Conservation (phyloP, 768 basidiomycete species). For the Russula sp. region DNA sequence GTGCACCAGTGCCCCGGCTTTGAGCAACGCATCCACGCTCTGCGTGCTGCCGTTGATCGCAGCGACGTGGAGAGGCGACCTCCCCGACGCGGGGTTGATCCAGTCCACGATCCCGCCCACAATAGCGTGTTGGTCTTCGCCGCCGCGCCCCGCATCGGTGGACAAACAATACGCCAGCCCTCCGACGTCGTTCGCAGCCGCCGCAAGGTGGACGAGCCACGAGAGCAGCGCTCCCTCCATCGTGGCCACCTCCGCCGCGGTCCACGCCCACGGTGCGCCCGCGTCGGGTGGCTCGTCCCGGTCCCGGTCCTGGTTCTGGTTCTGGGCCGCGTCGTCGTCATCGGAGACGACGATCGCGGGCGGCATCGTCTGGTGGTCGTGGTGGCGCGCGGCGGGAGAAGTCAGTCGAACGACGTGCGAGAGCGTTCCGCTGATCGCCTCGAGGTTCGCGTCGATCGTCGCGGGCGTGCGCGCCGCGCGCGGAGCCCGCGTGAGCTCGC, state of each 20-base stretch:
- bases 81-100: constrained; percentile 61
- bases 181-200: constrained; percentile 60
- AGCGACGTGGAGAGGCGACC: constrained; percentile 75
- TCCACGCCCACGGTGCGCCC: constrained; percentile 70
- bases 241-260: constrained; percentile 64
- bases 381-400: constrained; percentile 33
- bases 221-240: constrained; percentile 70
- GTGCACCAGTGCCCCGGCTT: constrained; percentile 77
- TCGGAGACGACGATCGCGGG: constrained; percentile 36
- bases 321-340: constrained; percentile 16
- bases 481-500: constrained; percentile 66
- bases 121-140: constrained; percentile 35
- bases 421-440: constrained; percentile 59
- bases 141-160: constrained; percentile 3
- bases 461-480: constrained; percentile 40
- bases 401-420: constrained; percentile 64
- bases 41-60: constrained; percentile 55
- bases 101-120: constrained; percentile 70
- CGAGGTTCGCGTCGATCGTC: constrained; percentile 43
- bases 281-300: constrained; percentile 37
- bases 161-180: constrained; percentile 55
- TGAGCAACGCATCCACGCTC: constrained; percentile 46
- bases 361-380: constrained; percentile 24
- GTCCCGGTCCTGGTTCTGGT: constrained; percentile 28
- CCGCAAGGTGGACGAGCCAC: constrained; percentile 73